Conservation (phyloP, 352 stramenopile species). For the Globisporangium yorkense region DNA sequence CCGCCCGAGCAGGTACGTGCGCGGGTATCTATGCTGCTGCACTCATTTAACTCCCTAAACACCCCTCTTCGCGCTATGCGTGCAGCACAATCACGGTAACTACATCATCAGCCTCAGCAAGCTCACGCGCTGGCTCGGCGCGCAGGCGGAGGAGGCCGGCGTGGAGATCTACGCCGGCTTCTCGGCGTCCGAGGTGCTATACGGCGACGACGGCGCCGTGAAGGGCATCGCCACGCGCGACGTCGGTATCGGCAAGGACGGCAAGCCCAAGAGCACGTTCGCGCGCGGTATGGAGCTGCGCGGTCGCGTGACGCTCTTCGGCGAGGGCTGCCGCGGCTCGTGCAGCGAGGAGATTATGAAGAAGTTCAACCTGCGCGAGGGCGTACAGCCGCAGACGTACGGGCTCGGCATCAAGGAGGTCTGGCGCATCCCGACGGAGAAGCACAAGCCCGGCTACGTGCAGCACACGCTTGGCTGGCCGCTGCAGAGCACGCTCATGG, state of each 20-base stretch:
- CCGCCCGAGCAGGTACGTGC: conserved; percentile 83
- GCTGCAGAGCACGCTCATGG: conserved; percentile 86
- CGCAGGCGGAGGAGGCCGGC: conserved; percentile 95
- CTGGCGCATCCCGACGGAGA: conserved; percentile 88
- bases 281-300: conserved; percentile 97
- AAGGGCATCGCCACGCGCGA: conserved; percentile 97
- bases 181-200: conserved; percentile 91
- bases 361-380: conserved; percentile 93
- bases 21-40: not conserved
- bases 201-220: conserved; percentile 78
- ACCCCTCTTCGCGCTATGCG: conserved; percentile 2
- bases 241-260: conserved; percentile 97
- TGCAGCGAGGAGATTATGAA: conserved; percentile 96
- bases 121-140: conserved; percentile 95
- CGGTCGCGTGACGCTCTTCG: conserved; percentile 94
- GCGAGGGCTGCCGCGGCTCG: conserved; percentile 96
- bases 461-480: conserved; percentile 99
- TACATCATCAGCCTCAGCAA: conserved; percentile 97
- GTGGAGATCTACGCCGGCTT: conserved; percentile 99
- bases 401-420: conserved; percentile 99
- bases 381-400: conserved; percentile 94
- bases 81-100: conserved; percentile 96
- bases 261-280: conserved; percentile 94
- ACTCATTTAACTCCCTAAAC: too few species aligned
- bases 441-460: conserved; percentile 92